Evolutionary conservation across 805 yeast genomes (phyloP), one percentile per base, ranked within the genome.

Genomic region (Candida pseudofarinosa): DNA sequence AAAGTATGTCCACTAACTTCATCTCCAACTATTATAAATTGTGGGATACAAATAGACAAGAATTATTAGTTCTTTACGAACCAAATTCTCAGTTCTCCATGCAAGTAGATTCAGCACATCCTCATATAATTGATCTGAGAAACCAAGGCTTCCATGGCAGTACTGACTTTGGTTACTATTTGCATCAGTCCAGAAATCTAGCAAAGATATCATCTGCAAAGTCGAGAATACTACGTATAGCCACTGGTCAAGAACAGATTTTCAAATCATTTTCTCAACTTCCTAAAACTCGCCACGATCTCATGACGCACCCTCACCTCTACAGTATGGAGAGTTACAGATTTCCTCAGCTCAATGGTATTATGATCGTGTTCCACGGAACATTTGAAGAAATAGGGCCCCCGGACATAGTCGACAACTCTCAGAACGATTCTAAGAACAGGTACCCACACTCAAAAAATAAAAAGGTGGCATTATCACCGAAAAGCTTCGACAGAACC

Each of bases 401-500:
- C 16, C 88, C 90, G 1, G 76, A 73, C 17, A 60, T 58, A 33
- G 26, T 48, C 8, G 66, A 58, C 7, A 56, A 52, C 14, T 35
- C 49, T 13, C 54, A 40, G 33, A 41, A 39, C 34, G 18, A 39
- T 33, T 26, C 26, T 14, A 47, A 51, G 40, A 52, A 56, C 37
- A 40, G 57, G 26, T 52, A 49, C 26, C 40, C 47, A 19, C 37
- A 46, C 44, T 55, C 41, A 49, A 55, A 46, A 45, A 55, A 57
- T 38, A 66, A 67, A 41, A 64, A 62, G 43, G 42, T 58, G 16
- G 60, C 73, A 23, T 63, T 83, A 30, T 67, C 77, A 4, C 73
- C 72, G 51, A 84, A 93, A 58, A 80, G 93, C 7, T 93, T 93
- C 62, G 99, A 93, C 60, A 76, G 99, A 56, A 74, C 83, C 0